A percentile compares a stretch with the other conserved stretches of the same genome.
phyloP scores from a whole-genome alignment of 2,329 filamentous ascomycete species.

The Penicillium sp. region DNA sequence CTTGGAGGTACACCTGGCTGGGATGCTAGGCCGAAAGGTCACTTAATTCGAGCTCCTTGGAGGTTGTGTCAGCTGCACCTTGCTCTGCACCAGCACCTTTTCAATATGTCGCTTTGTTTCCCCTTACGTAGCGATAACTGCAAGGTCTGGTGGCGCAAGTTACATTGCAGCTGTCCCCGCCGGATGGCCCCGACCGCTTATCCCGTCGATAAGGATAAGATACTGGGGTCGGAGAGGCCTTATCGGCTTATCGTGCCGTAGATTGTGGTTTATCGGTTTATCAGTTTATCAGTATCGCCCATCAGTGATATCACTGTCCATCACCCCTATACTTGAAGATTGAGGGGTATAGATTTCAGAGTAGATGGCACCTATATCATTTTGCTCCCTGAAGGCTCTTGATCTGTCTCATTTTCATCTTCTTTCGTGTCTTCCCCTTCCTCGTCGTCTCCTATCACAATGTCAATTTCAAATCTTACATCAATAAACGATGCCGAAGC shows the following conservation, averaged over 20 bases:
- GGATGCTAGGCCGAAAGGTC: neutral
- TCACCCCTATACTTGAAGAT: neutral
- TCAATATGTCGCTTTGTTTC: neutral
- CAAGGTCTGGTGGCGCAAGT: neutral
- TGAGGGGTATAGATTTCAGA: neutral
- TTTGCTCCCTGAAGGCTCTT: neutral
- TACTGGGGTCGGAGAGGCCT: neutral
- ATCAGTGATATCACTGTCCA: neutral
- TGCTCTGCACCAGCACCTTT: neutral
- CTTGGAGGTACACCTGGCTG: neutral
- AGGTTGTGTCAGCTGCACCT: neutral
- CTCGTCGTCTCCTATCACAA: neutral
- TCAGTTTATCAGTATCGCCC: neutral
- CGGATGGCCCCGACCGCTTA: neutral
- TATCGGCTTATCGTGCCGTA: neutral
- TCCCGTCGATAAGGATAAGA: neutral
- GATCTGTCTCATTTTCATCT: neutral
- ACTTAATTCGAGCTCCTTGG: neutral
- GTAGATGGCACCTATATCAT: neutral
- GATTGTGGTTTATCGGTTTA: neutral
- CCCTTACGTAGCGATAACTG: neutral
- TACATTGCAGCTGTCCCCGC: neutral
- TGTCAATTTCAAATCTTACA: constrained; percentile 8
- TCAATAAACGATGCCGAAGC: constrained; percentile 5
- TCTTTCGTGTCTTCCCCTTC: neutral